phyloP scores from a whole-genome alignment of 352 stramenopile species.

The Phytophthora uliginosa region DNA sequence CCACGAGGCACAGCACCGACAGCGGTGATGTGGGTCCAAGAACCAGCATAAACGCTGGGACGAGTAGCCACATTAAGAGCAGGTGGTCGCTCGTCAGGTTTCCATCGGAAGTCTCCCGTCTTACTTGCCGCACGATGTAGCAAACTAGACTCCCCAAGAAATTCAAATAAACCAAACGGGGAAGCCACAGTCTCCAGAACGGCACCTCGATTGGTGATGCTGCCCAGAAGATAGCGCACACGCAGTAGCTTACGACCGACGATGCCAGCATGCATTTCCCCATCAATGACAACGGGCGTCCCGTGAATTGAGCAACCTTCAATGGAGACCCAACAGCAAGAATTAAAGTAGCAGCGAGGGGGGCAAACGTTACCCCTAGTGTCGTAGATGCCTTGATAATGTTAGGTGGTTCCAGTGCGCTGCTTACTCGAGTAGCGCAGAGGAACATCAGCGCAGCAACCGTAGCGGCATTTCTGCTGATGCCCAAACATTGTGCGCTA shows the following conservation, averaged over 20 bases:
- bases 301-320: conserved; percentile 14
- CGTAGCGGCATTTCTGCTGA: conserved; percentile 16
- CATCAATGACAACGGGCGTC: conserved; percentile 19
- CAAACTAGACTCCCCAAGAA: conserved; percentile 35
- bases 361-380: conserved; percentile 47
- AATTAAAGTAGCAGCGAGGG: conserved; percentile 30
- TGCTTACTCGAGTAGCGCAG: conserved; percentile 50
- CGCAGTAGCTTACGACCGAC: conserved; percentile 33
- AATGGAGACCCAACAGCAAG: conserved; percentile 30
- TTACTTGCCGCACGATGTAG: conserved; percentile 21
- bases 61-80: conserved; percentile 56
- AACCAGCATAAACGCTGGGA: conserved; percentile 67
- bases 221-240: conserved; percentile 63
- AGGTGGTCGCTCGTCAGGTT: conserved; percentile 19
- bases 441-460: conserved; percentile 54
- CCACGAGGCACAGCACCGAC: conserved; percentile 52
- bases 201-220: conserved; percentile 43
- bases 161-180: conserved; percentile 60
- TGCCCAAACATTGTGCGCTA: conserved; percentile 28
- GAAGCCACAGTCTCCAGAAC: conserved; percentile 67
- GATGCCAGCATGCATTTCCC: conserved; percentile 30
- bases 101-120: not conserved
- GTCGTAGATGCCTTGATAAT: conserved; percentile 71
- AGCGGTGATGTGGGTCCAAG: conserved; percentile 75
- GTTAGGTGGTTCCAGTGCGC: conserved; percentile 65